Evolutionary conservation across 139 green algal genomes (phyloP), one percentile per base, ranked within the genome.

Genomic region (Edaphochlamys debaryana): DNA sequence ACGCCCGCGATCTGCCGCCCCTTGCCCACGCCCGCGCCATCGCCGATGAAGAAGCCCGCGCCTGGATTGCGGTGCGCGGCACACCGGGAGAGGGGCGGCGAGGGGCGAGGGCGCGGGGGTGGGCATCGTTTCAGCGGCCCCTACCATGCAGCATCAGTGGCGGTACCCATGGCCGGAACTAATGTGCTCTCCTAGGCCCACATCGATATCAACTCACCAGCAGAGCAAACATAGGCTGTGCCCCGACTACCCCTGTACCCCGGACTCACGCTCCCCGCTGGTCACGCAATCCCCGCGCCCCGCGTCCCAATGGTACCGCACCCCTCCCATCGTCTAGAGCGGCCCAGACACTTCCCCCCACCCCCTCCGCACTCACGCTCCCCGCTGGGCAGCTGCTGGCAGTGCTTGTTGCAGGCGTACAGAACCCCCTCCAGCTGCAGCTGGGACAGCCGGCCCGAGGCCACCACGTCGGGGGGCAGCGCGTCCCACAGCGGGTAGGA

Each of bases 361-460:
- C n/a, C n/a, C n/a, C n/a, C n/a, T n/a, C n/a, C n/a, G 41, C 30
- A 73, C 89, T 71, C 67, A 90, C 93, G 87, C 48, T 94, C 85
- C 0, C 94, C 94, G 13, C 67, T 90, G 4, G 93, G 93, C 60
- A 98, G 89, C 64, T 94, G 89, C 72, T 94, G 64, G 40, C 90
- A 89, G 91, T 98, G 96, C 79, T 95, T 95, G 45, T 82, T 90
- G 85, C 90, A 95, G 13, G 96, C 95, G 66, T 96, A 95, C 38
- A 95, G 63, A 42, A 98, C 86, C 15, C 94, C 94, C 82, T 98
- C 96, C 69, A 98, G 90, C 88, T 98, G 96, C 90, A 98, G 86
- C 67, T 85, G 80, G 67, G 89, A 95, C 27, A 98, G 93, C 86
- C 94, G 94, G 38, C 94, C 94, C 6, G 29, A 76, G 9, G 75